A percentile compares a stretch with the other conserved stretches of the same genome.
Evolutionary conservation across 1,139 yeast species (phyloP).

Genomic region (Blastobotrys aristatus): DNA sequence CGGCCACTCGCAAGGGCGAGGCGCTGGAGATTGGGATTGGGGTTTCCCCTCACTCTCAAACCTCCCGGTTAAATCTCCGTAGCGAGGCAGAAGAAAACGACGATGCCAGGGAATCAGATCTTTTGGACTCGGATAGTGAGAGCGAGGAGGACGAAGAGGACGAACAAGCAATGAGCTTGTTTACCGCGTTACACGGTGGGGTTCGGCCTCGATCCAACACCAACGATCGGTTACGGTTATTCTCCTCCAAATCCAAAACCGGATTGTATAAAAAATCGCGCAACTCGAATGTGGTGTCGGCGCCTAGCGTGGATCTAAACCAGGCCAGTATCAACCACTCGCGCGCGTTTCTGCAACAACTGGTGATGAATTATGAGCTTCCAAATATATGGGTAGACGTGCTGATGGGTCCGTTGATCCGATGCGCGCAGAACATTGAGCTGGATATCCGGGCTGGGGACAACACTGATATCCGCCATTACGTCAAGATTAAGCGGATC

Average conservation of each 20-base stretch:
- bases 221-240: too few relatives aligned
- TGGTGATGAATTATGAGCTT: slow-evolving; percentile 51
- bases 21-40: slow-evolving; percentile 64
- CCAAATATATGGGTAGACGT: slow-evolving; percentile 46
- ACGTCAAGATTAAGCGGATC: slow-evolving; percentile 78
- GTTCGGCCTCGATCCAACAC: not conserved
- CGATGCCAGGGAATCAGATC: not conserved
- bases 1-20: slow-evolving; percentile 75
- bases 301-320: slow-evolving; percentile 33
- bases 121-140: slow-evolving; percentile 2
- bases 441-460: slow-evolving; percentile 59
- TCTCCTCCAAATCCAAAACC: slow-evolving; percentile 9
- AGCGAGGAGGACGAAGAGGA: slow-evolving; percentile 25
- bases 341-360: slow-evolving; percentile 50
- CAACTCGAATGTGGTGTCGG: slow-evolving; percentile 13
- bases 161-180: slow-evolving; percentile 27
- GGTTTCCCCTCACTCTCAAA: not conserved
- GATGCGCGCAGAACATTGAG: slow-evolving; percentile 45
- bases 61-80: not conserved
- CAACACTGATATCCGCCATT: slow-evolving; percentile 78
- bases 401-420: slow-evolving; percentile 43
- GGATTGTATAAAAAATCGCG: slow-evolving; percentile 6
- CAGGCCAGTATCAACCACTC: slow-evolving; percentile 42
- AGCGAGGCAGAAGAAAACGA: too few relatives aligned
- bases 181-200: slow-evolving; percentile 21